These are phyloP conservation scores for Coemansia sp. DNA, from an alignment of 192 early-diverging fungal species.

Conservation along the genomic window DNA sequence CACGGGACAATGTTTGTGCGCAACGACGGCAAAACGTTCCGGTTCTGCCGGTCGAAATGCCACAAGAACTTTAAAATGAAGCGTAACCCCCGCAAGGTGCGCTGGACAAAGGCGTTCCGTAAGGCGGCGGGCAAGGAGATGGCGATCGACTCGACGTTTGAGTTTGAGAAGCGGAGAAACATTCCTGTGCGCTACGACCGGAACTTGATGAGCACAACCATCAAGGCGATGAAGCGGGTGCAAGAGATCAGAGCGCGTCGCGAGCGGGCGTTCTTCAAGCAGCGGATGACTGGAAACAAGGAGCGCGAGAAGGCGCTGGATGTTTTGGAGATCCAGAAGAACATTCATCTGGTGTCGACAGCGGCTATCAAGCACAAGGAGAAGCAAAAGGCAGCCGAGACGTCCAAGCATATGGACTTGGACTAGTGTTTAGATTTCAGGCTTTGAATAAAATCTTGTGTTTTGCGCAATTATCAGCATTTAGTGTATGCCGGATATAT, in stretches of 20 bases:
- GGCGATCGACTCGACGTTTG: constrained; percentile 95
- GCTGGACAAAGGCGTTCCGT: constrained; percentile 99
- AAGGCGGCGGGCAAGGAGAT: constrained; percentile 99
- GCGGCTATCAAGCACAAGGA: constrained; percentile 42
- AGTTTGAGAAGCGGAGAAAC: constrained; percentile 98
- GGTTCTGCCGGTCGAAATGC: constrained; percentile 98
- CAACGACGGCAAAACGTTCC: constrained; percentile 95
- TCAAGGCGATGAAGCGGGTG: constrained; percentile 98
- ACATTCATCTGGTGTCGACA: constrained; percentile 80
- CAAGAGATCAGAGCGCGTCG: constrained; percentile 91
- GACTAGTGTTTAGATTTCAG: constrained; percentile 19
- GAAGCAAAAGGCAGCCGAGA: constrained; percentile 39
- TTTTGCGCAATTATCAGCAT: too few species aligned
- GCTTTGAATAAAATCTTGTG: too few species aligned
- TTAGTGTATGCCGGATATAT: too few species aligned
- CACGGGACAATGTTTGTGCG: constrained; percentile 99
- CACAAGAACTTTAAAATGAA: constrained; percentile 99
- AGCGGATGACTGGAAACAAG: constrained; percentile 85
- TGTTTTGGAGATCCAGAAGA: constrained; percentile 74
- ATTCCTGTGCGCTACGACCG: constrained; percentile 97
- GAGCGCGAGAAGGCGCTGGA: constrained; percentile 75
- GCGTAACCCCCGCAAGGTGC: constrained; percentile 98
- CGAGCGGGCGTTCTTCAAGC: constrained; percentile 92
- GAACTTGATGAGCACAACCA: constrained; percentile 91
- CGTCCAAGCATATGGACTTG: constrained; percentile 53